phyloP scores from a whole-genome alignment of 1,284 basidiomycete species.

The Paramarasmius palmivorus region DNA sequence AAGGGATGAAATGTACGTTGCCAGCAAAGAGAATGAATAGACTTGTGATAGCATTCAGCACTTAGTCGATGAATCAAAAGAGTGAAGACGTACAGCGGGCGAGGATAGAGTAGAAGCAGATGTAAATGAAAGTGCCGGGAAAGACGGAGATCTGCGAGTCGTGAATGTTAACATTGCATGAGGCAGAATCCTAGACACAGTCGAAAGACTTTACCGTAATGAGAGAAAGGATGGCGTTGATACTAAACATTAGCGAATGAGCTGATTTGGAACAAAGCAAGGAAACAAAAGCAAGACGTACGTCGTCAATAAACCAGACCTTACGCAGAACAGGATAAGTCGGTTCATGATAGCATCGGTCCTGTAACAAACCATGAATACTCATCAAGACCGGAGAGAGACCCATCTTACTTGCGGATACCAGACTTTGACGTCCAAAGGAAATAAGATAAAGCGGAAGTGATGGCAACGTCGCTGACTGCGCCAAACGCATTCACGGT shows the following conservation, averaged over 20 bases:
- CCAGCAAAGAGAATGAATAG: background rate
- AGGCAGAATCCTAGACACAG: background rate
- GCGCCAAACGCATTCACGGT: conserved; percentile 11
- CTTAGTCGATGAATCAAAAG: too few relatives aligned
- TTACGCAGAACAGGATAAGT: conserved; percentile 12
- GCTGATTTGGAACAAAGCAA: too few relatives aligned
- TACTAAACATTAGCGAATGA: background rate
- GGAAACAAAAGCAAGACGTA: background rate
- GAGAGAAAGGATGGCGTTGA: conserved; percentile 11
- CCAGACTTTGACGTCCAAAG: conserved; percentile 13
- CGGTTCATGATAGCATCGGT: conserved; percentile 14
- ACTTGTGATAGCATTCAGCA: background rate
- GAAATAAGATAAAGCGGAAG: conserved; percentile 8
- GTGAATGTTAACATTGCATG: background rate
- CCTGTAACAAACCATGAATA: conserved; percentile 1
- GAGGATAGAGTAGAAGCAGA: background rate
- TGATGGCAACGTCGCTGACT: conserved; percentile 11
- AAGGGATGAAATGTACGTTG: background rate
- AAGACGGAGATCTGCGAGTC: background rate
- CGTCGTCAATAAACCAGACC: conserved; percentile 13
- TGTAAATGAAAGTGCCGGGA: conserved; percentile 1
- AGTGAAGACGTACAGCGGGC: background rate
- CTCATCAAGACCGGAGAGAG: background rate
- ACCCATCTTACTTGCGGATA: conserved; percentile 6
- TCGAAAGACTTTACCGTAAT: conserved; percentile 6